Base-by-base conservation (phyloP, 2,329 filamentous ascomycete genomes). In the Berkeleyomyces basicola region DNA sequence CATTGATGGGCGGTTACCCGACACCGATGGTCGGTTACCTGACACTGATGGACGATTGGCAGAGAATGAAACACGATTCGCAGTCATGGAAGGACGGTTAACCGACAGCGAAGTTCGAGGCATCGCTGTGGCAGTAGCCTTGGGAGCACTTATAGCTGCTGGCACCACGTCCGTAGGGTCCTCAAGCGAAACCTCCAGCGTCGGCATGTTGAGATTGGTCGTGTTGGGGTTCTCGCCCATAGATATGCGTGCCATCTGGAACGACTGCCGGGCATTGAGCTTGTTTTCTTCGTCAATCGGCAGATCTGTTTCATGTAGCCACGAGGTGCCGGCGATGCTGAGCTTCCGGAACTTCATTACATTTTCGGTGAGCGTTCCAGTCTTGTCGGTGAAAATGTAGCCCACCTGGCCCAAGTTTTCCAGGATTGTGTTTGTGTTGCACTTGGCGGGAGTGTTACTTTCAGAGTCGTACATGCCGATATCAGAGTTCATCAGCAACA, bases 341-440 rank as follows among this genome's bases (percentile, higher is more conserved):
- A 96, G 80, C 71, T 95, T 96, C 51, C 91, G 86, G 70, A 96
- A 96, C 66, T 90, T 89, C 92, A 97, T 96, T 9, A 90, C 79
- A 67, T 97, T 97, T 68, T 96, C 90, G 1, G 91, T 97, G 67
- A 97, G 76, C 0, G 91, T 97, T 1, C 91, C 91, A 0, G 91
- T 96, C 75, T 96, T 96, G 72, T 96, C 91, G 0, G 90, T 95
- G 68, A 97, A 95, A 23, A 95, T 82, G 69, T 95, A 93, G 67
- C 80, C 88, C 65, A 97, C 83, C 74, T 96, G 92, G 0, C 91
- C 91, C 0, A 96, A 78, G 69, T 97, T 92, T 70, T 96, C 91
- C 65, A 96, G 85, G 70, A 97, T 96, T 0, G 92, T 96, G 39
- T 93, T 95, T 0, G 91, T 96, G 67, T 92, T 89, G 67, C 90